Evolutionary conservation across 2,329 filamentous ascomycete genomes (phyloP).

Genomic region (Ceratocystis cacaofunesta): DNA sequence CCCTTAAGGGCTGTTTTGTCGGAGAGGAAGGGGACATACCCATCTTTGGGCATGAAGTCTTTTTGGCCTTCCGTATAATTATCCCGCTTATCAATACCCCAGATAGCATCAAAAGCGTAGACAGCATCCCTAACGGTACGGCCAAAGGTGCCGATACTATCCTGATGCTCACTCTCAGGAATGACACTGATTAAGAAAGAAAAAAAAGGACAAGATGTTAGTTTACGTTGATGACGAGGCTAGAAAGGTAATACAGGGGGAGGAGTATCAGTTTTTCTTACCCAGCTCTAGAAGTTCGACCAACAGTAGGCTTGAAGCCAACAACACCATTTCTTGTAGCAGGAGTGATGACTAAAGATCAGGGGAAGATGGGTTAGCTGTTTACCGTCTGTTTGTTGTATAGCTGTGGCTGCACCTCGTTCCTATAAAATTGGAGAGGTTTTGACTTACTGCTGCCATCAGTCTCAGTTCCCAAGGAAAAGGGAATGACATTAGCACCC

Average conservation of each 20-base stretch:
- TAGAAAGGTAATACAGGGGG: background rate
- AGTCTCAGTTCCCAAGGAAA: conserved; percentile 59
- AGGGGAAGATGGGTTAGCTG: no score
- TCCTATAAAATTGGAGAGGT: background rate
- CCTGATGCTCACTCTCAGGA: conserved; percentile 52
- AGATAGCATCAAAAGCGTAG: conserved; percentile 52
- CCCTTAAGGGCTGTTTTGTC: conserved; percentile 39
- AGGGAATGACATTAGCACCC: conserved; percentile 44
- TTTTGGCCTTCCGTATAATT: conserved; percentile 49
- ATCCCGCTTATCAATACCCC: conserved; percentile 46
- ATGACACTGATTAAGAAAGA: conserved; percentile 30
- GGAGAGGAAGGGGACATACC: conserved; percentile 43
- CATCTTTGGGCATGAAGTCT: conserved; percentile 37
- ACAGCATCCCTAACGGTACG: conserved; percentile 55
- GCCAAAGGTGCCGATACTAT: conserved; percentile 53
- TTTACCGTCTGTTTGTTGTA: background rate
- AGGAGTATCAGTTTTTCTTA: background rate
- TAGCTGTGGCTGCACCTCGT: background rate
- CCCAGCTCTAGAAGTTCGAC: conserved; percentile 47
- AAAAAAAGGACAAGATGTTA: background rate
- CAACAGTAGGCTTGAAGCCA: conserved; percentile 63
- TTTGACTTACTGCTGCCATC: conserved; percentile 41
- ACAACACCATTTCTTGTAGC: conserved; percentile 54
- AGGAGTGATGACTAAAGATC: conserved; percentile 46
- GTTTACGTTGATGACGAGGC: background rate